Evolutionary conservation across 805 yeast species (phyloP).

Genomic region (Suhomyces faveliae): DNA sequence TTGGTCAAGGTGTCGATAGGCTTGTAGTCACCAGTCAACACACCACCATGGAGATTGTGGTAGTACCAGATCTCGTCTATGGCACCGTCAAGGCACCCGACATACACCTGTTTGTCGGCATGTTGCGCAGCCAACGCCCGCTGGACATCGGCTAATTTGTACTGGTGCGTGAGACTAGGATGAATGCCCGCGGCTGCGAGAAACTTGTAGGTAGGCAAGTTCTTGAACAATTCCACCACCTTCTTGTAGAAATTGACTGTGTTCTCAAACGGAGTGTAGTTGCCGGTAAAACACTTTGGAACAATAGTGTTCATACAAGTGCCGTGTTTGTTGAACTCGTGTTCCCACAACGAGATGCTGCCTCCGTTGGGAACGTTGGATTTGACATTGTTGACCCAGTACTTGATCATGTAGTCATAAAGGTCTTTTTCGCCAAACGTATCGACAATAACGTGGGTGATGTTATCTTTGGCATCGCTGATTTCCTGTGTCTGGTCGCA

Average conservation of each 20-base stretch:
- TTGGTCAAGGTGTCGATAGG: slow-evolving; percentile 53
- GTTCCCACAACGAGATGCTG: slow-evolving; percentile 37
- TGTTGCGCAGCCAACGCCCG: slow-evolving; percentile 32
- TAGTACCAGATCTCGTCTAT: slow-evolving; percentile 78
- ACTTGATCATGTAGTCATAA: slow-evolving; percentile 25
- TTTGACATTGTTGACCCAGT: slow-evolving; percentile 25
- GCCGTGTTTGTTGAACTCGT: slow-evolving; percentile 45
- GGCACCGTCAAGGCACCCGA: slow-evolving; percentile 35
- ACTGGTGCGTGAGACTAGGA: slow-evolving; percentile 34
- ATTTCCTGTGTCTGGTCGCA: slow-evolving; percentile 34
- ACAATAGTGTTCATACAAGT: slow-evolving; percentile 40
- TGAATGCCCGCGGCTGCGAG: slow-evolving; percentile 34
- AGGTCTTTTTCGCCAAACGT: slow-evolving; percentile 27
- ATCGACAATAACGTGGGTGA: slow-evolving; percentile 26
- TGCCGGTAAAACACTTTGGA: slow-evolving; percentile 35
- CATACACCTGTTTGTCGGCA: slow-evolving; percentile 32
- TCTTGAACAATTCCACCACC: slow-evolving; percentile 26
- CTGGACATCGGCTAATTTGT: slow-evolving; percentile 30
- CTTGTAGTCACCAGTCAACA: slow-evolving; percentile 56
- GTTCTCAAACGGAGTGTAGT: slow-evolving; percentile 29
- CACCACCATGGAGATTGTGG: slow-evolving; percentile 71
- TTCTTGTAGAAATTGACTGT: slow-evolving; percentile 32
- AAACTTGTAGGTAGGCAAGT: slow-evolving; percentile 36
- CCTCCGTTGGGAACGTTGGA: slow-evolving; percentile 23
- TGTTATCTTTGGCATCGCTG: slow-evolving; percentile 23